Base-by-base conservation (phyloP, 805 yeast genomes). In the Jamesozyma hellenica region DNA sequence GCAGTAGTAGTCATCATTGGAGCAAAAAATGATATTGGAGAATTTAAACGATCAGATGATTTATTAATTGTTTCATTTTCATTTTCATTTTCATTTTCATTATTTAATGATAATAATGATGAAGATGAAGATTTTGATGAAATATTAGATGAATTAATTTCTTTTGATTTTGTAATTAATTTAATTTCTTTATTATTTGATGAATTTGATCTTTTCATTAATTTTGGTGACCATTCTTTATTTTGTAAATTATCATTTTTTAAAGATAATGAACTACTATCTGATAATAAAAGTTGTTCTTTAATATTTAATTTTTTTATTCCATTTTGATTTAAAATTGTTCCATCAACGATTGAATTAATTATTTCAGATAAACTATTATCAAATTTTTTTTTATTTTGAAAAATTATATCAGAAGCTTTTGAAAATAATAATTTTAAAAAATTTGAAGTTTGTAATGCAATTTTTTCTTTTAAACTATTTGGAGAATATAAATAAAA, bases 401-500 rank as follows among this genome's bases (percentile, higher is more conserved):
- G 47, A 16, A 58, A 32, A 12, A 55, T 39, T 16, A 52, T 47
- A 34, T 52, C 55, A 3, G 65, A 53, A 31, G 56, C 51, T 5
- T 48, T 48, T 14, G 42, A 46, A 17, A 55, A 51, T n/a, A 58
- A 39, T 7, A 46, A 44, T 47, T 62, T 63, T 31, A 67, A 50
- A 28, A 60, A 51, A 7, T 56, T 56, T 1, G 64, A 51, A 6
- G 63, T 51, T 29, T 47, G 45, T 4, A 40, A 28, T 5, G 66
- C 52, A 17, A 58, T 43, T n/a, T 38, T 42, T 15, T 53, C 51
- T 26, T 53, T 50, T 4, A 55, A 36, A n/a, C 37, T 44, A 14
- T 48, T 49, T 28, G 58, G 47, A 14, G 55, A 47, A 3, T 63
- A 63, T 29, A 56, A 48, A 17, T 55, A 46, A 30, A 63, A 58